Conservation (phyloP, 2,329 filamentous ascomycete species). For the Akanthomyces muscarius region DNA sequence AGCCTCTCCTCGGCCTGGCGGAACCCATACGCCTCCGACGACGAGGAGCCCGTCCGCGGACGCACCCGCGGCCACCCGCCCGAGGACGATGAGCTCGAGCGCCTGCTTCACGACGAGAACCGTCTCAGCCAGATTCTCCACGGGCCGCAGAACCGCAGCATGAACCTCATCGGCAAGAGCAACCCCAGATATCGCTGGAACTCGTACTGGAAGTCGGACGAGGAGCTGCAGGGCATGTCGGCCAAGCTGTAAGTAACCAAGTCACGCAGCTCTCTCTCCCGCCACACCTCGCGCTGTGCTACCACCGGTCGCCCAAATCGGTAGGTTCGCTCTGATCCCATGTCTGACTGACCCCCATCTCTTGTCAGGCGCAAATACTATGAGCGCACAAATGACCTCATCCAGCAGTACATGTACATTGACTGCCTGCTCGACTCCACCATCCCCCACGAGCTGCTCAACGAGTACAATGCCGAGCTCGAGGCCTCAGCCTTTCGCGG, state of each 20-base stretch:
- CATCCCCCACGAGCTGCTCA: slow-evolving; percentile 84
- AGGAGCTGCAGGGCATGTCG: slow-evolving; percentile 66
- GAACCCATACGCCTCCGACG: slow-evolving; percentile 19
- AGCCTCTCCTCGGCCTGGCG: slow-evolving; percentile 29
- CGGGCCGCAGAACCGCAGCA: slow-evolving; percentile 72
- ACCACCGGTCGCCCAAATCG: background rate
- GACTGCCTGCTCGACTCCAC: slow-evolving; percentile 87
- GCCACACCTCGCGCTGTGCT: background rate
- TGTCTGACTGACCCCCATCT: slow-evolving; percentile 10
- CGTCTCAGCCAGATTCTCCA: slow-evolving; percentile 57
- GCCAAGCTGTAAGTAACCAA: slow-evolving; percentile 56
- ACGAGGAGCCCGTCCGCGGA: slow-evolving; percentile 18
- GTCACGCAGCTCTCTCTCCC: background rate
- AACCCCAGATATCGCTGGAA: slow-evolving; percentile 86
- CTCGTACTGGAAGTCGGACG: slow-evolving; percentile 77
- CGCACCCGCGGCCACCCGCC: slow-evolving; percentile 23
- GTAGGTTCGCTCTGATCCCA: background rate
- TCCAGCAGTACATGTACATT: slow-evolving; percentile 92
- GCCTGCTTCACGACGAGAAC: slow-evolving; percentile 50
- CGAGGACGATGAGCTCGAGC: slow-evolving; percentile 43
- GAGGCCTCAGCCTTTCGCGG: slow-evolving; percentile 51
- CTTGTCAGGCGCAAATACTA: slow-evolving; percentile 69
- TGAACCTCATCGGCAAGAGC: slow-evolving; percentile 82
- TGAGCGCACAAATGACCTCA: slow-evolving; percentile 79
- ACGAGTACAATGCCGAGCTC: slow-evolving; percentile 71